Conservation (phyloP, 345 rosid genomes). For the Acer yangbiense region DNA sequence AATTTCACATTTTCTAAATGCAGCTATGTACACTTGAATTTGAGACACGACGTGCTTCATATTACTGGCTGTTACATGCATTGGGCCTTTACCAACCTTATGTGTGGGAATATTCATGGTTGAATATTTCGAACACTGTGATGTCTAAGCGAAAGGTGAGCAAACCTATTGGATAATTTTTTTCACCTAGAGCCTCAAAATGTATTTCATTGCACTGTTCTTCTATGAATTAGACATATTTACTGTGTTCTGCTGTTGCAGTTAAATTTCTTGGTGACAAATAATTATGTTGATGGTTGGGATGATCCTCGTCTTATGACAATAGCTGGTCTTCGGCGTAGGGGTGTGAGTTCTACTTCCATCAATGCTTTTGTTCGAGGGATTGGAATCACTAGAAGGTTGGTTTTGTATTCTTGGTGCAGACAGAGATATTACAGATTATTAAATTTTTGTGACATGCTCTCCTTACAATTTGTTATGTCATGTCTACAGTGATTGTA, state of each 20-base stretch:
- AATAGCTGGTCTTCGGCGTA: conserved; percentile 86
- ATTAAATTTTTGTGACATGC: conserved; percentile 14
- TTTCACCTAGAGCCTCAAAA: conserved; percentile 16
- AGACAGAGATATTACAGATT: background rate
- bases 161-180: background rate
- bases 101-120: conserved; percentile 97
- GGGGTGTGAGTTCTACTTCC: conserved; percentile 88
- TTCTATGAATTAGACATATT: conserved; percentile 13
- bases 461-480: conserved; percentile 9
- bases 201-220: conserved; percentile 17
- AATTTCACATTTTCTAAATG: conserved; percentile 10
- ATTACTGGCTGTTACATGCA: conserved; percentile 89
- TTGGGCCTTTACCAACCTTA: conserved; percentile 85
- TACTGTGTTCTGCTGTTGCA: conserved; percentile 33
- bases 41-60: conserved; percentile 95
- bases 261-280: conserved; percentile 82
- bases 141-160: conserved; percentile 98
- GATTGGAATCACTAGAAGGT: conserved; percentile 97
- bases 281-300: conserved; percentile 95
- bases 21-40: conserved; percentile 80
- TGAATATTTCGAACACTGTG: conserved; percentile 89
- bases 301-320: conserved; percentile 99
- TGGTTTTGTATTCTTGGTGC: conserved; percentile 11
- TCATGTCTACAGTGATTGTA: conserved; percentile 69
- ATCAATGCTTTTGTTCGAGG: conserved; percentile 91